Evolutionary conservation across 148 eudicot species (phyloP).

Genomic region (Dysphania ambrosioides): DNA sequence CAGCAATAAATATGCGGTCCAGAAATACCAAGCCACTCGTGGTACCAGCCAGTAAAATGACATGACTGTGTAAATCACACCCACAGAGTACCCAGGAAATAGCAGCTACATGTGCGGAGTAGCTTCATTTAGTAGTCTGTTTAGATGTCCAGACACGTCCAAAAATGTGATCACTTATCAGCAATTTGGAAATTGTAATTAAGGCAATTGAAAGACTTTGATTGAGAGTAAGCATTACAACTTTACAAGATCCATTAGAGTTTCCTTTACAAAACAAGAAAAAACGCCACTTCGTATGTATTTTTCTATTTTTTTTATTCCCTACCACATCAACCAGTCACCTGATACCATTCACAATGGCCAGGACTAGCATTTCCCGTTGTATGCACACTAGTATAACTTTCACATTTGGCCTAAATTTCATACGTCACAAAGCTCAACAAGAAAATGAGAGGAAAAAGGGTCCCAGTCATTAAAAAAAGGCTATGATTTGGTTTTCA

Average conservation of each 20-base stretch:
- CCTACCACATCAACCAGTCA: slow-evolving; percentile 15
- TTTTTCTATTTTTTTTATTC: neutral
- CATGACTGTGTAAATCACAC: slow-evolving; percentile 3
- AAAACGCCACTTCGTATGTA: no score
- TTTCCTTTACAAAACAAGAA: slow-evolving; percentile 14
- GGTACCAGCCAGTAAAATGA: neutral
- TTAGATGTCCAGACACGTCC: neutral
- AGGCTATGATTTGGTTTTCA: neutral
- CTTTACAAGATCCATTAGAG: no score
- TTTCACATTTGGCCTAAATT: neutral
- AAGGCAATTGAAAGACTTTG: neutral
- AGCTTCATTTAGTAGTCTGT: slow-evolving; percentile 10
- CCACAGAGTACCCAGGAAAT: no score
- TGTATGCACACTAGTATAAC: slow-evolving; percentile 22
- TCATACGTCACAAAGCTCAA: slow-evolving; percentile 7
- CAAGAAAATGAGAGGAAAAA: neutral
- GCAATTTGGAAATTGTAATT: neutral
- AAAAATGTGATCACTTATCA: no score
- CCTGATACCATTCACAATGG: slow-evolving; percentile 10
- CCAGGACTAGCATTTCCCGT: slow-evolving; percentile 55
- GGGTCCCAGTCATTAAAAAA: neutral
- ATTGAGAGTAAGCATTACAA: neutral
- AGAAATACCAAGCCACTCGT: neutral
- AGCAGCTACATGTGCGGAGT: slow-evolving; percentile 11
- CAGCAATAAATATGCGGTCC: neutral